Conservation (phyloP, 2,329 filamentous ascomycete species). For the Neofusicoccum ribis region DNA sequence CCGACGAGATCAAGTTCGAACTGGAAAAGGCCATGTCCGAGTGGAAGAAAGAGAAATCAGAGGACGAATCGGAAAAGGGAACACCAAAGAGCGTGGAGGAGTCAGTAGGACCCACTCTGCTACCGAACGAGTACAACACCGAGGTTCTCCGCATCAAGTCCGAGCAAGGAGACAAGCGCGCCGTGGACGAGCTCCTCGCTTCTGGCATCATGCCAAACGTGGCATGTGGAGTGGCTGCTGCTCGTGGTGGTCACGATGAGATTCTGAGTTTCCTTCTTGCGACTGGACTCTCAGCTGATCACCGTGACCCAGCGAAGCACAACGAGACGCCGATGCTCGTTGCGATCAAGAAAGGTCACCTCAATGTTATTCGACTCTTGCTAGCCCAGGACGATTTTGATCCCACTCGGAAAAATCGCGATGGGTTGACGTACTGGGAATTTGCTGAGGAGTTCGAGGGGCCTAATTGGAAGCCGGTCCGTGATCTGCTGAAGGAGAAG, state of each 20-base stretch:
- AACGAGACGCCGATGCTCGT: slow-evolving; percentile 91
- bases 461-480: slow-evolving; percentile 87
- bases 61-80: slow-evolving; percentile 37
- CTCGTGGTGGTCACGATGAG: slow-evolving; percentile 85
- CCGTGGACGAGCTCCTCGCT: slow-evolving; percentile 50
- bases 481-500: slow-evolving; percentile 73
- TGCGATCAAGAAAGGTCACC: slow-evolving; percentile 84
- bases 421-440: slow-evolving; percentile 81
- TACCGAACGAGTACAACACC: slow-evolving; percentile 52
- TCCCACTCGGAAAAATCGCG: slow-evolving; percentile 70
- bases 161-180: slow-evolving; percentile 49
- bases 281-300: slow-evolving; percentile 47
- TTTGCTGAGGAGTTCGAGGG: slow-evolving; percentile 80
- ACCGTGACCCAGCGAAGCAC: slow-evolving; percentile 69
- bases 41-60: slow-evolving; percentile 48
- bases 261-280: slow-evolving; percentile 72
- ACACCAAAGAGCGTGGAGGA: slow-evolving; percentile 21
- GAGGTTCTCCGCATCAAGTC: slow-evolving; percentile 52
- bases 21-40: slow-evolving; percentile 60
- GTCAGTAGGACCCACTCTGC: slow-evolving; percentile 32
- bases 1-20: slow-evolving; percentile 75
- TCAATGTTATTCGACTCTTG: slow-evolving; percentile 79
- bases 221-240: slow-evolving; percentile 85
- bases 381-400: slow-evolving; percentile 78
- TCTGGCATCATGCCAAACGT: slow-evolving; percentile 65